Evolutionary conservation across 345 rosid genomes (phyloP).

Genomic region (Combretum micranthum): DNA sequence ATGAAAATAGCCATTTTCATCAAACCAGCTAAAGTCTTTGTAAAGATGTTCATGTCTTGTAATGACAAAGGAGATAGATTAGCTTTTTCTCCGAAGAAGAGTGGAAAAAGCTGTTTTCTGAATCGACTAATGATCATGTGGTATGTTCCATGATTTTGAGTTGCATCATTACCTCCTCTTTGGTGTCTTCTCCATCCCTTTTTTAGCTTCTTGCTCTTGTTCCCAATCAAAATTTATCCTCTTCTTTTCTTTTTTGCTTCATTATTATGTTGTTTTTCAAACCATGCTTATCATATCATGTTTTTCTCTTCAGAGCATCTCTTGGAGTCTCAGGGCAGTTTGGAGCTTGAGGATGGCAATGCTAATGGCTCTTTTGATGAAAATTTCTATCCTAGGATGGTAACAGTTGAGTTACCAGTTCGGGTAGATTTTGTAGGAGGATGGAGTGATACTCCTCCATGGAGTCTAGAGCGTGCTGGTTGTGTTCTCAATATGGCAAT

Average conservation of each 20-base stretch:
- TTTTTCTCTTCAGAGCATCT: conserved; percentile 45
- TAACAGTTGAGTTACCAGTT: conserved; percentile 80
- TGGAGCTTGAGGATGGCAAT: conserved; percentile 17
- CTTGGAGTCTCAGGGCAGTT: conserved; percentile 32
- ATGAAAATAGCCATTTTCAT: not conserved
- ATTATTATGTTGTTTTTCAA: not conserved
- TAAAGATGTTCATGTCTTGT: not conserved
- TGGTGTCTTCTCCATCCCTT: too few relatives aligned
- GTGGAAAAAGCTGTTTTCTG: too few relatives aligned
- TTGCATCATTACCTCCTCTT: too few relatives aligned
- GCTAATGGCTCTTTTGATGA: conserved; percentile 19
- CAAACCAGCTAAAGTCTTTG: not conserved
- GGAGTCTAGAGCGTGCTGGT: conserved; percentile 98
- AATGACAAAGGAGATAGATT: conserved; percentile 3
- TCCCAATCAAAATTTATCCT: too few relatives aligned
- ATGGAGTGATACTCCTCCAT: conserved; percentile 99
- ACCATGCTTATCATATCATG: not conserved
- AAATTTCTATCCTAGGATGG: conserved; percentile 35
- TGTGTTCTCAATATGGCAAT: conserved; percentile 90
- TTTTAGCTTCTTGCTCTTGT: too few relatives aligned
- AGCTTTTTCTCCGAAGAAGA: not conserved
- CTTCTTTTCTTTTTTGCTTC: too few relatives aligned
- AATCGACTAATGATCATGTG: too few relatives aligned
- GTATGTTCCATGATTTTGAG: too few relatives aligned
- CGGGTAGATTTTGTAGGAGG: conserved; percentile 96